Base-by-base conservation (phyloP, 805 yeast species). In the Brettanomyces nanus region DNA sequence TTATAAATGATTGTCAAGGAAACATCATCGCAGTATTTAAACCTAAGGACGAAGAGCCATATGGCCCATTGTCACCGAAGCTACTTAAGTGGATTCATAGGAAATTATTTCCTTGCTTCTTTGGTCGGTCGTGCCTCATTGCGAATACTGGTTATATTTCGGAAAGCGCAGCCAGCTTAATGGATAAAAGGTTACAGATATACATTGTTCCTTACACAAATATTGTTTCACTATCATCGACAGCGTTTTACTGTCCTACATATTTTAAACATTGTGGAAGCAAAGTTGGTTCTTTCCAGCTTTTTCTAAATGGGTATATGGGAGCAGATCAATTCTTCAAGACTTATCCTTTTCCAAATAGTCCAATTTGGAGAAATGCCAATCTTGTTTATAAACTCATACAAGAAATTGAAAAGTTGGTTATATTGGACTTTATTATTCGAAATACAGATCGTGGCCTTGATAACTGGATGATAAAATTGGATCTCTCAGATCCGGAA, bases 31-130 rank as follows among this genome's bases (percentile, higher is more conserved):
- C 80, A 0, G 77, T 81, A 2, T 81, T 81, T 63, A 81, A 81
- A 52, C 89, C 89, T 4, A 80, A 79, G 51, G 86, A 80, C 54
- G 89, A 81, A 54, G 87, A 81, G 47, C 89, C 87, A 0, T 81
- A 81, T 51, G 89, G 87, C 0, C 85, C 86, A 1, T 51, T 81
- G 37, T 75, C 83, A 4, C 87, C 89, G 1, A 81, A 81, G 52
- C 78, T 87, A 86, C 73, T 83, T 2, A 81, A 81, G 56, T 81
- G 89, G 87, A 53, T 79, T 3, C 87, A 81, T 51, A 55, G 87
- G 46, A 81, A 80, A 20, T 67, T 81, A 43, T 81, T 81, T 40
- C 89, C 89, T 3, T 81, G 86, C 47, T 80, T 79, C 52, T 81
- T 81, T 58, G 87, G 89, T 4, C 55, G 89, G 37, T 70, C 80